A percentile compares a stretch with the other conserved stretches of the same genome.
These are phyloP conservation scores for Sugiyamaella sp. DNA, from an alignment of 1,139 yeast genomes.

Conservation along the genomic window DNA sequence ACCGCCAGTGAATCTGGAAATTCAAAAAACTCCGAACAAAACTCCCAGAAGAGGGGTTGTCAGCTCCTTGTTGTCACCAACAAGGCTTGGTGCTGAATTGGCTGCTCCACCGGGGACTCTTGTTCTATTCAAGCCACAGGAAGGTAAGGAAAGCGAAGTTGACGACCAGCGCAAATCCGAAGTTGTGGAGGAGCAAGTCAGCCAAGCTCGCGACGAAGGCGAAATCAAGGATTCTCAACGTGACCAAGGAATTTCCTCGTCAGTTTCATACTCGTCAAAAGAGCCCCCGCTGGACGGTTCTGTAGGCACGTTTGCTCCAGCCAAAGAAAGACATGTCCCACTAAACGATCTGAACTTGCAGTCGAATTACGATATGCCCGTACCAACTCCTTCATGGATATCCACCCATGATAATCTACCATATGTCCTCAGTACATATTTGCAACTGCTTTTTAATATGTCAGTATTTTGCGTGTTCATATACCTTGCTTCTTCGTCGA, in stretches of 20 bases:
- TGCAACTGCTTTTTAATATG: constrained; percentile 69
- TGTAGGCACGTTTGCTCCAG: not conserved
- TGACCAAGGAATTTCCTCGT: not conserved
- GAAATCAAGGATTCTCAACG: not conserved
- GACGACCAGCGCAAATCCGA: not conserved
- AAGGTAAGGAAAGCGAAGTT: not conserved
- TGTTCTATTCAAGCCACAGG: constrained; percentile 1
- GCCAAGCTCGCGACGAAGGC: not conserved
- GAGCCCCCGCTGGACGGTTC: not conserved
- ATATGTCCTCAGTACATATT: constrained; percentile 67
- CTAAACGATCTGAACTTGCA: not conserved
- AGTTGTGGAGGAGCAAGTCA: not conserved
- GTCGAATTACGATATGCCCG: constrained; percentile 24
- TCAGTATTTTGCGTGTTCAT: constrained; percentile 54
- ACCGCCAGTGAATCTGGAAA: not conserved
- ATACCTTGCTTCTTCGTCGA: constrained; percentile 55
- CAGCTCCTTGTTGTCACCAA: constrained; percentile 26
- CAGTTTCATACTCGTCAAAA: not conserved
- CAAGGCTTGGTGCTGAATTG: constrained; percentile 34
- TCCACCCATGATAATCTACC: constrained; percentile 56
- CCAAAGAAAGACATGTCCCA: not conserved
- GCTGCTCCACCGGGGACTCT: constrained; percentile 24
- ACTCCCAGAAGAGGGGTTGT: constrained; percentile 17
- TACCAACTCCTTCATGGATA: constrained; percentile 28
- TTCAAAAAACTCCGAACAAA: constrained; percentile 13